A percentile compares a stretch with the other conserved stretches of the same genome.
Evolutionary conservation across 2,329 filamentous ascomycete genomes (phyloP).

Genomic region (Phialemonium atrogriseum): DNA sequence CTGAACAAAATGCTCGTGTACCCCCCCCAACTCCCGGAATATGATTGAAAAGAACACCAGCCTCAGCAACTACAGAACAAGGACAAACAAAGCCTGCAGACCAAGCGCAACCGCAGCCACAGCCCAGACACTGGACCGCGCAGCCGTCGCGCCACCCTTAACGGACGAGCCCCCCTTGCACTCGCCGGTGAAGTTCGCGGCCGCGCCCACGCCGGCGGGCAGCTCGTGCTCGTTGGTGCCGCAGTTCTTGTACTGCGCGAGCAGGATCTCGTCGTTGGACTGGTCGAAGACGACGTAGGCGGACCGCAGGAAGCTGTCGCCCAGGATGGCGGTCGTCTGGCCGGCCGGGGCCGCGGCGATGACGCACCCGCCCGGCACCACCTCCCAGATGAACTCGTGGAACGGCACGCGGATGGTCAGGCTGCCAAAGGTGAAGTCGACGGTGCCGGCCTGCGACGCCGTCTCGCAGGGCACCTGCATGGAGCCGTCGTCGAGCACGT

Average conservation of each 20-base stretch:
- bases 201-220: constrained; percentile 1
- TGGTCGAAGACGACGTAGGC: constrained; percentile 25
- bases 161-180: too few species aligned
- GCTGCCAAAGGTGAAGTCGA: constrained; percentile 40
- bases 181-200: constrained; percentile 2
- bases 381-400: constrained; percentile 41
- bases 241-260: constrained; percentile 23
- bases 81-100: too few species aligned
- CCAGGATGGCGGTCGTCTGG: constrained; percentile 17
- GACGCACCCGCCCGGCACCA: constrained; percentile 27
- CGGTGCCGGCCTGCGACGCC: constrained; percentile 25
- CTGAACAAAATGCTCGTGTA: too few species aligned
- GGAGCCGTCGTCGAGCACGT: constrained; percentile 30
- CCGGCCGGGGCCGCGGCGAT: constrained; percentile 21
- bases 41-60: too few species aligned
- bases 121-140: too few species aligned
- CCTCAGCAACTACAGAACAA: too few species aligned
- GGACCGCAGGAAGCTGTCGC: constrained; percentile 21
- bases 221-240: constrained; percentile 13
- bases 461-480: constrained; percentile 35
- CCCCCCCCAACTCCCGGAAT: too few species aligned
- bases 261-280: constrained; percentile 18
- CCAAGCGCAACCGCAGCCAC: too few species aligned
- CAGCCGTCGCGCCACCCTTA: too few species aligned
- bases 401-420: constrained; percentile 33